Conservation (phyloP, 345 rosid species). For the Turnera subulata region DNA sequence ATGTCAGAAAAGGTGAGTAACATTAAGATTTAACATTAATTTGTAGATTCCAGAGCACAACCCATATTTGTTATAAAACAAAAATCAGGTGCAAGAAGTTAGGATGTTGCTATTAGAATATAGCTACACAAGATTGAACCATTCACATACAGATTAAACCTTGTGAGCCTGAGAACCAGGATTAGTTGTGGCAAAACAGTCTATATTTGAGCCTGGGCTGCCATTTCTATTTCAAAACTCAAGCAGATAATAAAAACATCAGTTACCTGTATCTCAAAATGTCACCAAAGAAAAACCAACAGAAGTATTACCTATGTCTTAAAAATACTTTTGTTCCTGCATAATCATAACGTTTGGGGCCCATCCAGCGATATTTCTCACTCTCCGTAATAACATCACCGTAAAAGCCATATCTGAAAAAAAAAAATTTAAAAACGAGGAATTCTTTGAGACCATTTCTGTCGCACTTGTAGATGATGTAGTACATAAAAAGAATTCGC, state of each 20-base stretch:
- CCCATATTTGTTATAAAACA: no score
- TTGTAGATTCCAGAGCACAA: no score
- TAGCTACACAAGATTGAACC: background rate
- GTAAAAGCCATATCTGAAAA: constrained; percentile 81
- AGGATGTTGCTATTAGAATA: background rate
- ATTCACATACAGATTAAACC: no score
- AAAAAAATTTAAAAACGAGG: constrained; percentile 6
- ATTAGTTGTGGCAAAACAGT: background rate
- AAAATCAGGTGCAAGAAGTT: no score
- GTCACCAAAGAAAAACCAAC: constrained; percentile 7
- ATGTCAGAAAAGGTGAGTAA: no score
- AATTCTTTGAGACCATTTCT: constrained; percentile 5
- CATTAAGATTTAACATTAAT: no score
- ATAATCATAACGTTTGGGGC: constrained; percentile 92
- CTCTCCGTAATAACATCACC: constrained; percentile 95
- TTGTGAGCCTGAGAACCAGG: background rate
- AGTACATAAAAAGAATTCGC: background rate
- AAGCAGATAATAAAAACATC: background rate
- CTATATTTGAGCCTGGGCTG: background rate
- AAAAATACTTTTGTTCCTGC: constrained; percentile 91
- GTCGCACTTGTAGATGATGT: background rate
- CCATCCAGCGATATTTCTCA: constrained; percentile 98
- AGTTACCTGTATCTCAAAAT: no score
- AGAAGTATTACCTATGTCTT: constrained; percentile 59
- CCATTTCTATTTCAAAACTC: background rate